Evolutionary conservation across 2,329 filamentous ascomycete species (phyloP), one percentile per base, ranked within the genome.

Genomic region (Trichoderma sp.): DNA sequence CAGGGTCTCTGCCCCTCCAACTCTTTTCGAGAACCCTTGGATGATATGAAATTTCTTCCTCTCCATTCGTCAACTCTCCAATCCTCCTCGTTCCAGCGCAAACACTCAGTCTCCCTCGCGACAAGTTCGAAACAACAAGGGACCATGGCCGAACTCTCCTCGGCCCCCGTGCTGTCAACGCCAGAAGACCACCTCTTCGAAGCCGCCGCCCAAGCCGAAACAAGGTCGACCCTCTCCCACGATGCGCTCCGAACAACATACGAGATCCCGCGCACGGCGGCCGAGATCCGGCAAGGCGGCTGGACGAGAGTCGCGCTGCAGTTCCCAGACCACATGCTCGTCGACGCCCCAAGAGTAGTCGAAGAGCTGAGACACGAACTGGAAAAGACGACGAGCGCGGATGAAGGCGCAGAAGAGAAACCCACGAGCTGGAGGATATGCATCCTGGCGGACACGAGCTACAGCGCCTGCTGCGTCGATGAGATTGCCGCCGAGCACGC

Each of bases 401-500:
- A 70, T 41, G 67, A 64, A 1, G 66, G 21, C 3, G 59, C 63
- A 0, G 68, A 70, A 41, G 67, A 63, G 1, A 66, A 21, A 28
- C 15, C 60, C n/a, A 67, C 70, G 30, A 48, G 43, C 48, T 69
- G 63, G 63, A 74, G 82, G 67, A 82, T 98, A 60, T 96, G 91
- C 71, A 93, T 99, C 67, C 81, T 99, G 19, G 95, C 90, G 39
- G 95, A 99, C 76, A 98, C 95, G 2, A 97, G 94, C 2, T 99
- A 98, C 77, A 96, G 95, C 66, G 90, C 94, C 0, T 99, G 95
- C 78, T 99, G 95, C 73, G 93, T 98, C 19, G 95, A 99, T 73
- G 95, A 99, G 79, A 89, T 98, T 47, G 95, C 95, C 0, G 95
- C 95, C 2, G 93, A 99, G 76, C 95, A 99, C 75, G 90, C 92